Evolutionary conservation across 352 stramenopile species (phyloP), one percentile per base, ranked within the genome.

Genomic region (Sclerospora graminicola): DNA sequence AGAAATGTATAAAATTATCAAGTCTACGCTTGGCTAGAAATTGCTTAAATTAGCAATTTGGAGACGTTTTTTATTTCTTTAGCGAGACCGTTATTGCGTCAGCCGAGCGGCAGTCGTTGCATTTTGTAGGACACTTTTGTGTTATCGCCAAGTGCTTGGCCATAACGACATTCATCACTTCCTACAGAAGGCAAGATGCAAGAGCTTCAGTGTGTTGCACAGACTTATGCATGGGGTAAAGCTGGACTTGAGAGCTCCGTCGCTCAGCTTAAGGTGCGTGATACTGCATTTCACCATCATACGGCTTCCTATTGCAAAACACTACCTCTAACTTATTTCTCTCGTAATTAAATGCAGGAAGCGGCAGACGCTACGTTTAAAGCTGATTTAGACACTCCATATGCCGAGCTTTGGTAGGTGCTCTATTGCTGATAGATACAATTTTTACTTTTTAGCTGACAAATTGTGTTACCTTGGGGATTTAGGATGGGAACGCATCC

Each of bases 401-500:
- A 96, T 46, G 89, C 88, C 10, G 86, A 97, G 51, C 65, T 95
- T 10, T 96, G 86, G 85, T 95, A 68, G 0, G 19, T 15, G 24
- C n/a, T n/a, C n/a, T n/a, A n/a, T 26, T 26, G 21, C 21, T 26
- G 21, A 26, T 26, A 6, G 6, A 26, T 26, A 26, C 21, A 26
- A 7, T 26, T 26, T 26, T 26, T 6, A n/a, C n/a, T n/a, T n/a
- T n/a, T n/a, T 26, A 6, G 21, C 21, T 26, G 6, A 26, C 6
- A 26, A 19, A 18, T 18, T 35, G 5, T 35, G n/a, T n/a, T 35
- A 16, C 7, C 7, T 35, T 41, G 16, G 11, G 16, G 0, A 16
- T 29, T 19, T 42, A 95, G 84, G 88, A 94, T 97, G 74, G 89
- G 89, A 31, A 98, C 92, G n/a, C 92, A 98, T 54, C 75, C 83